Base-by-base conservation (phyloP, 371 early-diverging fungal species). In the Rhizomucor miehei region DNA sequence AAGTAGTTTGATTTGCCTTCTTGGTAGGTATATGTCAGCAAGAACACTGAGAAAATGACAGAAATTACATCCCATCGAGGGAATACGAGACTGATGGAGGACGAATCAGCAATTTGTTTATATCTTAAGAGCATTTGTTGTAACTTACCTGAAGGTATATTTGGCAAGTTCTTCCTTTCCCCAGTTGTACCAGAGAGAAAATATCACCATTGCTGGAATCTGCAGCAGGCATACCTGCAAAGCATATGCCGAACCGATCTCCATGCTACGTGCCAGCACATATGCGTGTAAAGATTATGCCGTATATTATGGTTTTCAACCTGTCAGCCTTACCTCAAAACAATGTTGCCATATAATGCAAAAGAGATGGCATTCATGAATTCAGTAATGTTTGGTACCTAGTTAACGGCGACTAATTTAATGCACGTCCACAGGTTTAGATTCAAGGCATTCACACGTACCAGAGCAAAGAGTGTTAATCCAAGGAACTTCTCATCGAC, bases 351-450 rank as follows among this genome's bases (percentile, higher is more conserved):
- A 65, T 89, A 79, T 52, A 92, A 68, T 9, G 97, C 95, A 80
- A 98, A 98, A 4, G 95, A 91, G 56, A 95, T 92, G 29, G 96
- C 97, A 65, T 98, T 98, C 81, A 93, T 89, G 64, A 98, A 95
- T 74, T 98, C 98, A 12, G 98, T 94, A 40, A 95, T 89, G 53
- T 89, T 92, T n/a, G 98, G 98, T 4, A 92, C 66, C 66, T 66
- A 19, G 12, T 49, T 9, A 29, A n/a, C 14, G n/a, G 34, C 14
- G 17, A 17, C 35, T 51, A 6, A 6, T 35, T 51, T 5, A 8
- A 8, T 29, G 8, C n/a, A n/a, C n/a, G n/a, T n/a, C n/a, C n/a
- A n/a, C n/a, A n/a, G n/a, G n/a, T n/a, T n/a, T n/a, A n/a, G n/a
- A n/a, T n/a, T n/a, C n/a, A n/a, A n/a, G n/a, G n/a, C n/a, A n/a